These are phyloP conservation scores for Scutellaria baicalensis DNA, from an alignment of 257 asterid species.

Conservation along the genomic window DNA sequence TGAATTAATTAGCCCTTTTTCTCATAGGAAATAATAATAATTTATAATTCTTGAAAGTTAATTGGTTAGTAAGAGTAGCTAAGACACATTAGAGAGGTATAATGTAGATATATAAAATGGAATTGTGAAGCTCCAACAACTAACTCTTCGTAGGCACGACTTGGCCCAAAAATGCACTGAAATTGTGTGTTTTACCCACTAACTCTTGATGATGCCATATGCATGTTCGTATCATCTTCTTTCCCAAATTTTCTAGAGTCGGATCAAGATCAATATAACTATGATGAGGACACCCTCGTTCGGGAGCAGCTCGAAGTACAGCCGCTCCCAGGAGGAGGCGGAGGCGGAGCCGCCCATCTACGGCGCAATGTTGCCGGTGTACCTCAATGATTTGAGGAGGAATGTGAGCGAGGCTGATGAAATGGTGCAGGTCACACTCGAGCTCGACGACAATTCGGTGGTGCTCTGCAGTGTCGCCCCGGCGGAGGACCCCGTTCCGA, in stretches of 20 bases:
- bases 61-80: no score
- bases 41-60: no score
- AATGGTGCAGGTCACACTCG: conserved; percentile 75
- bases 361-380: conserved; percentile 83
- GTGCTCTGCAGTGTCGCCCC: conserved; percentile 30
- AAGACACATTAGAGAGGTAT: no score
- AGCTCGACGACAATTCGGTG: conserved; percentile 55
- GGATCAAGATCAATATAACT: no score
- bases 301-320: conserved; percentile 46
- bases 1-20: no score
- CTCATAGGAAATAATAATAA: no score
- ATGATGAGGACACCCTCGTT: conserved; percentile 38
- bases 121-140: conserved; percentile 26
- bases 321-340: conserved; percentile 48
- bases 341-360: conserved; percentile 22
- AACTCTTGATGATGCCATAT: not conserved
- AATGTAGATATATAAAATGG: not conserved
- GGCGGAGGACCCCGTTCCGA: conserved; percentile 6
- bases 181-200: conserved; percentile 11
- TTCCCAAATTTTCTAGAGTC: not conserved
- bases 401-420: conserved; percentile 29
- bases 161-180: conserved; percentile 26
- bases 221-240: not conserved
- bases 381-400: conserved; percentile 56
- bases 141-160: conserved; percentile 31